Evolutionary conservation across 768 basidiomycete species (phyloP), one percentile per base, ranked within the genome.

Genomic region (Lactarius indigo): DNA sequence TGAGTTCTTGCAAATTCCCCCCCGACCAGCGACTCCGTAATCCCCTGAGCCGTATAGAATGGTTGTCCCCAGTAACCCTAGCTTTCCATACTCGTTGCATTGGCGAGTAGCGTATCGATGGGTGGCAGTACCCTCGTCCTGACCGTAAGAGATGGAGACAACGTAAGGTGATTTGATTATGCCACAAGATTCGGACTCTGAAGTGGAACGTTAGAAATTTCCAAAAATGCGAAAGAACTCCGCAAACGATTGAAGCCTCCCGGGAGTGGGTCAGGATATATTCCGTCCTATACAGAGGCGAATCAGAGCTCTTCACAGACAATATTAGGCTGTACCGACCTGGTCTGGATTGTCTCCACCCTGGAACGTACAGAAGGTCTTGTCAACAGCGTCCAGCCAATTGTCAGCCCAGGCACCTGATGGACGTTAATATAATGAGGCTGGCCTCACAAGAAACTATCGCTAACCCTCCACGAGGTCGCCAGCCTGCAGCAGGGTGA

Each of bases 31-130:
- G n/a, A 82, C 82, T 57, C 82, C 81, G 37, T 71, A 72, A 64
- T 83, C 81, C n/a, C 82, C 82, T 15, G 81, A 80, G 37, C 76
- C 74, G 66, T 80, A 83, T 39, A 83, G 68, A 30, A 83, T 57
- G 5, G 81, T 79, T n/a, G 72, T 55, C 57, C 81, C 80, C 72
- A 80, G 71, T 31, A 80, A 69, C 23, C 80, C 80, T 15, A 80
- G 73, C 66, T 83, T 83, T 33, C 74, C 82, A 63, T 82, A 83
- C 68, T 83, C 82, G 5, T 73, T 67, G 69, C 81, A 82, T 61
- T 81, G 80, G 41, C 81, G 78, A 42, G 68, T 70, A 30, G 78
- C 73, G 66, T 80, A 82, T 57, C 75, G 73, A 0, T 76, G 73
- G 1, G 76, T 73, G 56, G 76, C 69, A 35, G 76, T 74, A 13